phyloP scores from a whole-genome alignment of 2,329 filamentous ascomycete genomes.

The Botrytis pseudocinerea region DNA sequence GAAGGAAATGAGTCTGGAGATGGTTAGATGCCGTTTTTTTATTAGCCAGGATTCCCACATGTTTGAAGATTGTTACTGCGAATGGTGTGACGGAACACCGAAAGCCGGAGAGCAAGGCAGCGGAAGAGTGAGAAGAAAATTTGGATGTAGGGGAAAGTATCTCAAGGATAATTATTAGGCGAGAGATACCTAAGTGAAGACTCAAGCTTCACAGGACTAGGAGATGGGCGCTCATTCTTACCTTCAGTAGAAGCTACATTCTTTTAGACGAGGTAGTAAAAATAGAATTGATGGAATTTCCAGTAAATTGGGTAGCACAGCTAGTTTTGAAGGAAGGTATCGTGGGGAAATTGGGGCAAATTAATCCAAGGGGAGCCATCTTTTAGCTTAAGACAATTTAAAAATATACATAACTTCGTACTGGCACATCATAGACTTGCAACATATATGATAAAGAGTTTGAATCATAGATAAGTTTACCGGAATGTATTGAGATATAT shows the following conservation, averaged over 20 bases:
- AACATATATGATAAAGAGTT: neutral
- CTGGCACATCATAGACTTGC: neutral
- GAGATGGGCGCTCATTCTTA: neutral
- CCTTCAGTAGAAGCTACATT: neutral
- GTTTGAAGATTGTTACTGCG: neutral
- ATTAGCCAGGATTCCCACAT: neutral
- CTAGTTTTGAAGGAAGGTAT: neutral
- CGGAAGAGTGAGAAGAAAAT: rapidly evolving
- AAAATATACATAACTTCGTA: neutral
- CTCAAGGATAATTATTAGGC: neutral
- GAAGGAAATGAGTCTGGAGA: neutral
- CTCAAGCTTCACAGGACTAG: neutral
- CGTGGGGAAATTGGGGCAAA: neutral
- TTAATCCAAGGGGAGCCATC: neutral
- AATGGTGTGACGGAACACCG: neutral
- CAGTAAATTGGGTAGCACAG: neutral
- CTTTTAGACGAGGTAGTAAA: rapidly evolving
- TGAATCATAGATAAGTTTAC: neutral
- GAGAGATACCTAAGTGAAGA: neutral
- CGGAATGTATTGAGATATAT: neutral
- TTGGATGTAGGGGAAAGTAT: neutral
- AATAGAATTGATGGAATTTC: rapidly evolving
- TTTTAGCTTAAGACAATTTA: neutral
- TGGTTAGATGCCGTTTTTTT: neutral
- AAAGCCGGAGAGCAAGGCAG: neutral